Evolutionary conservation across 2,329 filamentous ascomycete species (phyloP).

Genomic region (Cryphonectria nitschkei): DNA sequence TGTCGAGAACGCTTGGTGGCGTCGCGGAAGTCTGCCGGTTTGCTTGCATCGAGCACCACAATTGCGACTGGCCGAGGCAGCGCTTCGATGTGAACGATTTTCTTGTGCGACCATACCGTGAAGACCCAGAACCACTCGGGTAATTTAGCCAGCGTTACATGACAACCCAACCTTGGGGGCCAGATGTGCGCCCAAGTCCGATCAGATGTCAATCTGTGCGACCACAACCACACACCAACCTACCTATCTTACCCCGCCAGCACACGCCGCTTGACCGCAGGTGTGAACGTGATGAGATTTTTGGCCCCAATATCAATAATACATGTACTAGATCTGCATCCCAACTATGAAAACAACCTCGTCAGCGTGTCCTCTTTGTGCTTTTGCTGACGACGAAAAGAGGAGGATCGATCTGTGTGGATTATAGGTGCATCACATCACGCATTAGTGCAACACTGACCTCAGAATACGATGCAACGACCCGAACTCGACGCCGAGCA

Average conservation of each 20-base stretch:
- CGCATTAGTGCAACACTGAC: conserved; percentile 13
- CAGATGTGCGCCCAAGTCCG: conserved; percentile 3
- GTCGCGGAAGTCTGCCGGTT: conserved; percentile 4
- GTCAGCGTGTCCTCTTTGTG: neutral
- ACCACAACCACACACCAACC: neutral
- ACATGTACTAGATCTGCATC: neutral
- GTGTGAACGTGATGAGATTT: conserved; percentile 7
- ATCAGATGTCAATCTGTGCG: conserved; percentile 16
- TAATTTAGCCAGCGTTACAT: conserved; percentile 5
- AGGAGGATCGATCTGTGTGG: conserved; percentile 1
- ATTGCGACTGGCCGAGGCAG: conserved; percentile 1
- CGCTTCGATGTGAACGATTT: neutral
- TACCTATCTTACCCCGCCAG: conserved; percentile 3
- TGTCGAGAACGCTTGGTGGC: neutral
- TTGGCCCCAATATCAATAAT: neutral
- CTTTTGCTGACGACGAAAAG: conserved; percentile 14
- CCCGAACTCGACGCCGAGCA: conserved; percentile 15
- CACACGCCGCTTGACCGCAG: conserved; percentile 8
- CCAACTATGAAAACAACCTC: neutral
- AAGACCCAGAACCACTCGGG: conserved; percentile 10
- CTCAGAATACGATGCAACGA: conserved; percentile 11
- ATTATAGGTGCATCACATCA: conserved; percentile 8
- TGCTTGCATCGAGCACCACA: conserved; percentile 8
- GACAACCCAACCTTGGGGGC: conserved; percentile 7
- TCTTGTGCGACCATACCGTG: neutral